Evolutionary conservation across 23 red algal species (phyloP).

Genomic region (Gracilariopsis chorda): DNA sequence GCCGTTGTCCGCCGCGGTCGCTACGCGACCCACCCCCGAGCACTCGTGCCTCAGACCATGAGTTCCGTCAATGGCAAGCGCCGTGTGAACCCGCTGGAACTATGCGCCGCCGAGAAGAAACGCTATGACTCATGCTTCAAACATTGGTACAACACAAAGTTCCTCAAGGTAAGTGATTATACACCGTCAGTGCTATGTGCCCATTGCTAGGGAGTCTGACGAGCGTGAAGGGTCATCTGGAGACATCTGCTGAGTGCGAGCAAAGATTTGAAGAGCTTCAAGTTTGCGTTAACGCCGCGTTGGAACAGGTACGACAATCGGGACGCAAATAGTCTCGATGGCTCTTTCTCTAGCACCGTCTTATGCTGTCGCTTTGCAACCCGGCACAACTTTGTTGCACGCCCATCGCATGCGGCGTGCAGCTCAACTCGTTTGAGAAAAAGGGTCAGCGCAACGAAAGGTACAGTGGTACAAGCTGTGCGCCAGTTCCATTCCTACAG

Average conservation of each 20-base stretch:
- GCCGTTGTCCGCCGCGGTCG: neutral
- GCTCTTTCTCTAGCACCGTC: no score
- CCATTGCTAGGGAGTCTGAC: neutral
- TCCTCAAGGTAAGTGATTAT: slow-evolving; percentile 30
- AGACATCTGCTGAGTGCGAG: slow-evolving; percentile 37
- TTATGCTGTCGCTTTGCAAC: no score
- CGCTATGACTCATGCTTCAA: slow-evolving; percentile 51
- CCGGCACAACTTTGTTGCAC: no score
- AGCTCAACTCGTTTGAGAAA: no score
- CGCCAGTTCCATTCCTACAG: no score
- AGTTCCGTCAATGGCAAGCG: neutral
- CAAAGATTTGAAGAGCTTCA: slow-evolving; percentile 45
- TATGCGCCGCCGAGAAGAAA: slow-evolving; percentile 20
- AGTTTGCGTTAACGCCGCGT: slow-evolving; percentile 21
- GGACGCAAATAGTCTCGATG: neutral
- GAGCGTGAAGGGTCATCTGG: neutral
- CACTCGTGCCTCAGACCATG: neutral
- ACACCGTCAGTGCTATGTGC: neutral
- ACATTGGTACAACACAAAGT: slow-evolving; percentile 35
- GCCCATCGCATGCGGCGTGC: no score
- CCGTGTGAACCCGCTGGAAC: slow-evolving; percentile 30
- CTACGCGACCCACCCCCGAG: neutral
- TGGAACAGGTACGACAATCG: neutral
- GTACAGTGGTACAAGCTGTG: no score
- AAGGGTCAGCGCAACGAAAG: no score